phyloP scores from a whole-genome alignment of 1,284 basidiomycete genomes.

The Sphagnurus paluster region DNA sequence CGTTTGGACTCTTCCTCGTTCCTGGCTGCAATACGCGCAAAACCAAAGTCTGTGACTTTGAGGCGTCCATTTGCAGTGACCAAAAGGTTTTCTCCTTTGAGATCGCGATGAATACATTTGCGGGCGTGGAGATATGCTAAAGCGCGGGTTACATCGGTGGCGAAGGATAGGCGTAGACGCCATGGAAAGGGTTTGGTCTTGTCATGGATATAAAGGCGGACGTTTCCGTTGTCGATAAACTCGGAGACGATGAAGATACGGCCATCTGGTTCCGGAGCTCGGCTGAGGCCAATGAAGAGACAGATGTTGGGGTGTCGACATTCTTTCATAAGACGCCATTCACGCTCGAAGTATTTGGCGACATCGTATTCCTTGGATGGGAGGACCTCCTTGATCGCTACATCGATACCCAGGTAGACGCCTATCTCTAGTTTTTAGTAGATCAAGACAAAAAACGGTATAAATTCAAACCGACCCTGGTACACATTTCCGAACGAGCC shows the following conservation, averaged over 20 bases:
- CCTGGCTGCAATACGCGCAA: constrained; percentile 89
- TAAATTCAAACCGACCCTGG: constrained; percentile 59
- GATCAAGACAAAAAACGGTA: background rate
- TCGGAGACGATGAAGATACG: constrained; percentile 91
- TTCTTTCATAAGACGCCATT: constrained; percentile 93
- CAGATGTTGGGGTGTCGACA: constrained; percentile 90
- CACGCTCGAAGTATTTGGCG: constrained; percentile 95
- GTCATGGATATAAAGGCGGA: constrained; percentile 85
- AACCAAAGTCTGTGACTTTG: constrained; percentile 97
- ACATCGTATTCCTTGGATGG: constrained; percentile 91
- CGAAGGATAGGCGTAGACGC: constrained; percentile 90
- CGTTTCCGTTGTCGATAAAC: constrained; percentile 85
- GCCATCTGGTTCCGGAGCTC: constrained; percentile 79
- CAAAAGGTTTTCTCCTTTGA: constrained; percentile 97
- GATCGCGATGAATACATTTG: constrained; percentile 83
- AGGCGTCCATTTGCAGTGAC: constrained; percentile 91
- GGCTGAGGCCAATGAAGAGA: constrained; percentile 90
- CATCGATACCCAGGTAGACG: constrained; percentile 90
- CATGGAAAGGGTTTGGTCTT: constrained; percentile 82
- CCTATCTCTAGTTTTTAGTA: constrained; percentile 43
- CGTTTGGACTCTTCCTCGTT: constrained; percentile 90
- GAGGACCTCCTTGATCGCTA: constrained; percentile 94
- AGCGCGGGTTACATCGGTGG: constrained; percentile 90
- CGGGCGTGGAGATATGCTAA: constrained; percentile 97
- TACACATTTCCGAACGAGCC: constrained; percentile 94